Evolutionary conservation across 2,329 filamentous ascomycete species (phyloP), one percentile per base, ranked within the genome.

Genomic region (Lecanicillium sp.): DNA sequence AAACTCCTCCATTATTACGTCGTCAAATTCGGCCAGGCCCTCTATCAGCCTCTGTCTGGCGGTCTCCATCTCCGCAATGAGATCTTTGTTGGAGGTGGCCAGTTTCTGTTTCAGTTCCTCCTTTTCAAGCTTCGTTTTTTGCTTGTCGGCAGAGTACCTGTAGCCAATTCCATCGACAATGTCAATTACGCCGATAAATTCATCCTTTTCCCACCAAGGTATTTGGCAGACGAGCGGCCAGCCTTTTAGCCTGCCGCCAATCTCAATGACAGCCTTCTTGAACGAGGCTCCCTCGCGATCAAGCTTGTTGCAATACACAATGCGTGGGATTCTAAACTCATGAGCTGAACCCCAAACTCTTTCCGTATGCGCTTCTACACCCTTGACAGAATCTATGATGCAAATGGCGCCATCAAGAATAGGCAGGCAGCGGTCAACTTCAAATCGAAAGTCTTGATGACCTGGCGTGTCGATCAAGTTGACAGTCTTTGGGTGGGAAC

Each of bases 391-490:
- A 56, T 95, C 88, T 7, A 95, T 78, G 52, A 95, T 89, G 53
- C 87, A 94, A n/a, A 95, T 81, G 2, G 87, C 87, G 5, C 88
- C 88, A 55, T 95, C 88, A 0, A 95, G 72, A 25, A 95, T 84
- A 15, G 87, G 81, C 6, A 97, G 69, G 22, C 90, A 97, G 11
- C 92, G 79, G 48, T 96, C 75, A 3, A 97, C 92, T 59, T 98
- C 92, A 54, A 97, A 97, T 1, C 90, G 88, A 52, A 98, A 98
- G 58, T 98, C 92, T 17, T 94, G 89, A 56, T 98, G 92, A 2
- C 92, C 92, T 3, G 92, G 92, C 0, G 92, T 97, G 58, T 98
- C 92, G 44, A 98, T 97, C 2, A 95, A 68, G 56, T 95, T 95
- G 59, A 95, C 81, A 5, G 80, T 85, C 56, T 90, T 77, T 61